Evolutionary conservation across 495 filamentous ascomycete species (phyloP).

Genomic region (Penicillium canescens): DNA sequence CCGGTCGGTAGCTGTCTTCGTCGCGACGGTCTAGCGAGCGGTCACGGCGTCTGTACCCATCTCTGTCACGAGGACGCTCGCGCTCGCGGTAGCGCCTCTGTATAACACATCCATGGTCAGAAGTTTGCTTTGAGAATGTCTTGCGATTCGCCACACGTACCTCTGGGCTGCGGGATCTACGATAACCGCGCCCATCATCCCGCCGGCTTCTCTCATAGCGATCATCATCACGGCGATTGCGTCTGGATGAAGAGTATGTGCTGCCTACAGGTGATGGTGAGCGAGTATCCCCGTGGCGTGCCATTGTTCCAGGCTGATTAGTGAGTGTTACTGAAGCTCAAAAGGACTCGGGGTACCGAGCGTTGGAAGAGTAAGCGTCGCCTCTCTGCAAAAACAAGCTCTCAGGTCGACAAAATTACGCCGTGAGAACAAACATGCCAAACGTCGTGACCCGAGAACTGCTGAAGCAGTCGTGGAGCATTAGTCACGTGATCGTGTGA

Average conservation of each 20-base stretch:
- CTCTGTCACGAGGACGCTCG: constrained; percentile 57
- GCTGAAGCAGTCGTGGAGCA: background rate
- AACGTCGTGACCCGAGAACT: background rate
- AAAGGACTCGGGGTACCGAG: constrained; percentile 30
- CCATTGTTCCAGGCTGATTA: constrained; percentile 72
- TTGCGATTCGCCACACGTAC: constrained; percentile 45
- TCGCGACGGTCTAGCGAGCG: constrained; percentile 71
- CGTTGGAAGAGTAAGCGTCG: constrained; percentile 2
- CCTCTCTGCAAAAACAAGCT: background rate
- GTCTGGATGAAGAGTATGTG: constrained; percentile 73
- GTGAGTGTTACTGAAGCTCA: constrained; percentile 62
- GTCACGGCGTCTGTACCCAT: constrained; percentile 68
- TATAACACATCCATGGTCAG: constrained; percentile 27
- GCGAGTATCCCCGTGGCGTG: constrained; percentile 89
- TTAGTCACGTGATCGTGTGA: constrained; percentile 16
- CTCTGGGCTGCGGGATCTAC: constrained; percentile 73
- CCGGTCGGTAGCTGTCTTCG: constrained; percentile 64
- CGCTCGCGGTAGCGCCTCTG: constrained; percentile 64
- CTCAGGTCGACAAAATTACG: background rate
- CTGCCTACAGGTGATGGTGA: constrained; percentile 96
- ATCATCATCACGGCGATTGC: constrained; percentile 73
- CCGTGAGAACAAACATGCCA: background rate
- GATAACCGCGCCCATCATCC: constrained; percentile 60
- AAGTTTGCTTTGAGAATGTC: background rate
- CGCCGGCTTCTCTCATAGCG: constrained; percentile 64